Evolutionary conservation across 1,284 basidiomycete species (phyloP), one percentile per base, ranked within the genome.

Genomic region (Cryptococcus deneoformans): DNA sequence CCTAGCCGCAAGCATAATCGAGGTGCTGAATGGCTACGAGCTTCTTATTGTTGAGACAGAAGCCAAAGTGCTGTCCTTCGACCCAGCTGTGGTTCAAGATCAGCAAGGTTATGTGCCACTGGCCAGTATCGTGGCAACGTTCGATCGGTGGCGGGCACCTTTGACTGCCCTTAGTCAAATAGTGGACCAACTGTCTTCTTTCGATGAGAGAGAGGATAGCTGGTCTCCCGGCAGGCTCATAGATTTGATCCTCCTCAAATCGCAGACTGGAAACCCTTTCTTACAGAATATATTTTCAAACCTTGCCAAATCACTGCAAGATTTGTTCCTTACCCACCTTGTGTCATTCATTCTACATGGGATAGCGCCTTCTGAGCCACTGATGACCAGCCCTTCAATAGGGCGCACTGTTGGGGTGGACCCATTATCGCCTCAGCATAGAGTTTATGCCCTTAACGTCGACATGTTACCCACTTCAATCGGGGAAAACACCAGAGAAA

Each of bases 131-230:
- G 84, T 88, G 49, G 89, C 91, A 3, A 84, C 83, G 6, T 92
- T 93, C 71, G 83, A 88, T 20, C 83, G 84, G 70, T 93, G 91
- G 91, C 87, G 90, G 65, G 86, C 87, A 8, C 90, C 89, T 14
- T 79, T 93, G 50, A 82, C 84, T 16, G 83, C 87, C 2, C 81
- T 93, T 16, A 80, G 82, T 45, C 77, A 82, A 6, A 77, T 93
- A 38, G 78, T 89, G 50, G 79, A 84, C 10, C 82, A 85, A 45
- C 74, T 92, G 34, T 50, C 57, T 5, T 38, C 11, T 35, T 6
- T 46, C 6, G 20, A 39, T 7, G 37, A 53, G 3, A 8, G 4
- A n/a, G 46, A 42, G 24, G 38, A 29, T 5, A 29, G 81, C 16
- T 88, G 86, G 86, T 81, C 80, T 52, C 86, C 90, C 1, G 90